Conservation (phyloP, 805 yeast genomes). For the Tetrapisispora nanseiensis region DNA sequence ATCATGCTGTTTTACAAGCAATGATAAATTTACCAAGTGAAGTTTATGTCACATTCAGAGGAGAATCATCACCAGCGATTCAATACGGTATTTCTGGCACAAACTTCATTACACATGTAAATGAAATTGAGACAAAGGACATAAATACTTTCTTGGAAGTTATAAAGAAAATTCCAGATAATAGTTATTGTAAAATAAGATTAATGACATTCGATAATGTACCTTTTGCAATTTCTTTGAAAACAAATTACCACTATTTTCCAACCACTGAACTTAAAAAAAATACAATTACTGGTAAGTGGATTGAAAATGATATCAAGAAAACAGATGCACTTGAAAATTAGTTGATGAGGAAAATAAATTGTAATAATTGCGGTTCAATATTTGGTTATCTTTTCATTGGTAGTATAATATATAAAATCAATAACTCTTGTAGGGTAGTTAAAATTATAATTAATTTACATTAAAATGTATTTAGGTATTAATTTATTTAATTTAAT, state of each 20-base stretch:
- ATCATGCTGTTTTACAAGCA: conserved; percentile 82
- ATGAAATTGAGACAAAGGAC: conserved; percentile 63
- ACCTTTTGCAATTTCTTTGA: conserved; percentile 76
- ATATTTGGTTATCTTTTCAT: too few relatives aligned
- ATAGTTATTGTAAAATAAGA: conserved; percentile 71
- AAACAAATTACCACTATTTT: conserved; percentile 84
- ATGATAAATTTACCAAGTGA: conserved; percentile 68
- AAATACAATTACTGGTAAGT: conserved; percentile 36
- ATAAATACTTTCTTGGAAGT: conserved; percentile 56
- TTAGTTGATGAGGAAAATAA: too few relatives aligned
- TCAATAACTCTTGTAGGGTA: too few relatives aligned
- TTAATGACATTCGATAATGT: conserved; percentile 77
- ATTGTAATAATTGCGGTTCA: too few relatives aligned
- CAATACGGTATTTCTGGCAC: conserved; percentile 73
- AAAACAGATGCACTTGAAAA: conserved; percentile 24
- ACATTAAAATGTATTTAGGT: background rate
- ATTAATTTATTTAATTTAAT: background rate
- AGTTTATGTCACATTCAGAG: conserved; percentile 70
- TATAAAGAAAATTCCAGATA: conserved; percentile 64
- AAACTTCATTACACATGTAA: conserved; percentile 81
- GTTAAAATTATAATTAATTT: too few relatives aligned
- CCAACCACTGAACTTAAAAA: conserved; percentile 57
- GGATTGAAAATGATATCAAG: conserved; percentile 46
- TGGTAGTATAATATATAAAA: background rate
- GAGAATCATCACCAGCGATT: conserved; percentile 77